These are phyloP conservation scores for Neospermospora avenae DNA, from an alignment of 2,329 filamentous ascomycete species.

Conservation along the genomic window DNA sequence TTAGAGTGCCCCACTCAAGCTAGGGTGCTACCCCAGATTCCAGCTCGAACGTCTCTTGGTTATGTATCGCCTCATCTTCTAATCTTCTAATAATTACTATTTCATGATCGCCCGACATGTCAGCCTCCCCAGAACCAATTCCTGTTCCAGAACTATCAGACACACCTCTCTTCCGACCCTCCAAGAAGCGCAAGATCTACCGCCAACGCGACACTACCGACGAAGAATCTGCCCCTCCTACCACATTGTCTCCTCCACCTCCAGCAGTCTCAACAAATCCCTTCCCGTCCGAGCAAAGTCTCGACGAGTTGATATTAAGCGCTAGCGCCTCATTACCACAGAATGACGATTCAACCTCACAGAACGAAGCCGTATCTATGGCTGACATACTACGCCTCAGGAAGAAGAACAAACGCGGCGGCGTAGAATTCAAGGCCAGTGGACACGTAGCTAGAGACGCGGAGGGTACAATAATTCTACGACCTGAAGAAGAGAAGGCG, in stretches of 20 bases:
- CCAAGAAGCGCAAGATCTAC: conserved; percentile 59
- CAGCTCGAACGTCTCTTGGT: no score
- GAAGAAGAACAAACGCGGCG: conserved; percentile 47
- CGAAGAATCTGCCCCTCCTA: conserved; percentile 21
- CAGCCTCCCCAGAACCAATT: background rate
- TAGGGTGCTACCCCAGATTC: background rate
- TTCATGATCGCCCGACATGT: background rate
- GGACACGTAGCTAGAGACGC: conserved; percentile 27
- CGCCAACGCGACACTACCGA: conserved; percentile 46
- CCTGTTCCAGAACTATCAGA: conserved; percentile 5
- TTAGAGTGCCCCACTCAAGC: no score
- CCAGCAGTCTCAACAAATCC: conserved; percentile 11
- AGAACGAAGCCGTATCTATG: conserved; percentile 43
- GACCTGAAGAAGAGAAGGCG: conserved; percentile 7
- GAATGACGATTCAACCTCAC: conserved; percentile 17
- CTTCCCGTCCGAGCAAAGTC: conserved; percentile 21
- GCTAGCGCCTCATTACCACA: background rate
- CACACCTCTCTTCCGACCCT: conserved; percentile 45
- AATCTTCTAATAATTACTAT: no score
- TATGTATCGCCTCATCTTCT: no score
- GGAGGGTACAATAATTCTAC: conserved; percentile 14
- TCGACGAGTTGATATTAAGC: conserved; percentile 32
- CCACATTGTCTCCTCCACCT: conserved; percentile 11
- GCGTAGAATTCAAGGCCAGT: conserved; percentile 51
- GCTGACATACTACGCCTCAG: conserved; percentile 51